These are phyloP conservation scores for Lentithecium fluviatile DNA, from an alignment of 495 filamentous ascomycete genomes.

Conservation along the genomic window DNA sequence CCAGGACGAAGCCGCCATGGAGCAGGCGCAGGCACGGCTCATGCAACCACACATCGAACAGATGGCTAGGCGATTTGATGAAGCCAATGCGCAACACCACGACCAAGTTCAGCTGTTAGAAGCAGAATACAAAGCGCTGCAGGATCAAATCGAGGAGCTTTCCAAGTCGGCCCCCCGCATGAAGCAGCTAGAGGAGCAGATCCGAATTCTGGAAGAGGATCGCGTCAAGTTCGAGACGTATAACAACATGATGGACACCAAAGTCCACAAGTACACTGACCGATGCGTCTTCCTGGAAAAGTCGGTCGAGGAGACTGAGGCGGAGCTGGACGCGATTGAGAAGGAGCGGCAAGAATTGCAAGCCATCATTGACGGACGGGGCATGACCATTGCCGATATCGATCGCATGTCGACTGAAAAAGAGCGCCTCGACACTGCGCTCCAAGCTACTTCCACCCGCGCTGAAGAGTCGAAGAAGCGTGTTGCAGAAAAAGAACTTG, in stretches of 20 bases:
- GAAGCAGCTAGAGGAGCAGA: constrained; percentile 75
- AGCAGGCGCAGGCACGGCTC: constrained; percentile 61
- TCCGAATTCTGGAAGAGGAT: constrained; percentile 85
- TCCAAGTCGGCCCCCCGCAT: constrained; percentile 81
- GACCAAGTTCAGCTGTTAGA: constrained; percentile 82
- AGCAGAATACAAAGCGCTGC: constrained; percentile 71
- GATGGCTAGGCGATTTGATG: constrained; percentile 89
- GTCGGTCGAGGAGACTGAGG: constrained; percentile 73
- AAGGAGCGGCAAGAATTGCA: constrained; percentile 77
- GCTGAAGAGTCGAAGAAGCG: constrained; percentile 80
- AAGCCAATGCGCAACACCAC: constrained; percentile 72
- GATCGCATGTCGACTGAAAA: constrained; percentile 97
- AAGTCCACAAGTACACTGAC: constrained; percentile 77
- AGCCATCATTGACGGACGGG: constrained; percentile 81
- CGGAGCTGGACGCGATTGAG: constrained; percentile 75
- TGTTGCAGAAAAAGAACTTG: constrained; percentile 77
- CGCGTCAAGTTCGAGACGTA: constrained; percentile 90
- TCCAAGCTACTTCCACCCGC: constrained; percentile 68
- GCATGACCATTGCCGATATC: constrained; percentile 94
- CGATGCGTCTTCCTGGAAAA: constrained; percentile 73
- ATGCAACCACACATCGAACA: constrained; percentile 79
- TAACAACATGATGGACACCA: constrained; percentile 73
- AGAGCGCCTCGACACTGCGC: constrained; percentile 81
- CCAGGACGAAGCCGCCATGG: constrained; percentile 53
- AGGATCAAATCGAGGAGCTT: constrained; percentile 82